Base-by-base conservation (phyloP, 345 rosid genomes). In the Eucalyptus sp. region DNA sequence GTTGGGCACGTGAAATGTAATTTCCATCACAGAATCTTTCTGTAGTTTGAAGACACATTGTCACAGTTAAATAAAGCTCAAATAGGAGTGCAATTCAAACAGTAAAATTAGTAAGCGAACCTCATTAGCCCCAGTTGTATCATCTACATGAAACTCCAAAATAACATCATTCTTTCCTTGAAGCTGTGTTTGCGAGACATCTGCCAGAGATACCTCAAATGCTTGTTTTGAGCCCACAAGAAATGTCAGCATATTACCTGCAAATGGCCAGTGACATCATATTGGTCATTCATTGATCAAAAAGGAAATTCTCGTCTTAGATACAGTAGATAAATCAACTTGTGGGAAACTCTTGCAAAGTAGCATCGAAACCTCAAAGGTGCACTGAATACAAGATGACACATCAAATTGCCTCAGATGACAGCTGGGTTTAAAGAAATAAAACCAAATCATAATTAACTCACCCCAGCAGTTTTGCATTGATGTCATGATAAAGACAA, bases 21-120 rank as follows among this genome's bases (percentile, higher is more conserved):
- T 94, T 94, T 98, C 99, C 99, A 96, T 98, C 94, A 98, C 44
- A 8, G 98, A 96, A 91, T 98, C 99, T 93, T 98, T 98, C 99
- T 98, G 96, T 43, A 91, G 86, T 44, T 6, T 56, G 18, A 89
- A 62, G 44, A 89, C 62, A 89, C 86, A 86, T 56, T 44, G 16
- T 24, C n/a, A 62, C 13, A 86, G 31, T 54, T 14, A 44, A 49
- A 15, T n/a, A 68, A 43, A 86, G 29, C n/a, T 25, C 71, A n/a
- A 52, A 87, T 16, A 89, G 54, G 50, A 7, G 24, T 2, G 4
- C 22, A 76, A 17, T 31, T 68, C 84, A 88, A 43, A 25, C 10
- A 13, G 31, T 44, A 64, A 88, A 79, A 62, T 11, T 49, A 90
- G 43, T 27, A 50, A 87, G 89, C 90, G 60, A 20, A 97, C 99